Conservation (phyloP, 495 filamentous ascomycete genomes). For the Bacidia rubella region DNA sequence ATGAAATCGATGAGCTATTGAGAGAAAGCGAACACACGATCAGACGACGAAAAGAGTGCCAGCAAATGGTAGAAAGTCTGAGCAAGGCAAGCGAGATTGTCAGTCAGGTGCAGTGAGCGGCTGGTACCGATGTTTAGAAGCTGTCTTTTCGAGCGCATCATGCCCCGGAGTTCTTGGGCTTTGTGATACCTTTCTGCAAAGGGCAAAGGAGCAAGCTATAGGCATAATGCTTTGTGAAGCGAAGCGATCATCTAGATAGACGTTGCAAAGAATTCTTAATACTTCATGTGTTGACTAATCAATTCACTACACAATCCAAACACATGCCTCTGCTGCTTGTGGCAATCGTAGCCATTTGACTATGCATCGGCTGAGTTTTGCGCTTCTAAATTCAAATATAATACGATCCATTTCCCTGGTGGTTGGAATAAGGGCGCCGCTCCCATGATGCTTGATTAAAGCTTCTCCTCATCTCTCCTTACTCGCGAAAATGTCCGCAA, state of each 20-base stretch:
- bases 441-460: neutral
- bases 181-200: neutral
- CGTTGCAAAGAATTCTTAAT: neutral
- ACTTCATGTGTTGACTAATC: no score
- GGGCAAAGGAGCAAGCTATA: neutral
- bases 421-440: no score
- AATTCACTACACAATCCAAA: no score
- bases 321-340: no score
- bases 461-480: neutral
- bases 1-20: conserved; percentile 81
- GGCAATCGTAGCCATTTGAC: no score
- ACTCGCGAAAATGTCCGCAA: conserved; percentile 52
- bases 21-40: conserved; percentile 98
- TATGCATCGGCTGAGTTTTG: no score
- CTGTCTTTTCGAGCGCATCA: neutral
- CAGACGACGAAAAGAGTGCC: conserved; percentile 91
- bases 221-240: neutral
- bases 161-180: neutral
- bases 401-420: no score
- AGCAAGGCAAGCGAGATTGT: conserved; percentile 88
- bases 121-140: no score
- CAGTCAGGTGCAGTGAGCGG: conserved; percentile 72
- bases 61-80: conserved; percentile 95
- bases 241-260: neutral
- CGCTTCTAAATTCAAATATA: no score